Base-by-base conservation (phyloP, 2,329 filamentous ascomycete genomes). In the Fonsecaea erecta region DNA sequence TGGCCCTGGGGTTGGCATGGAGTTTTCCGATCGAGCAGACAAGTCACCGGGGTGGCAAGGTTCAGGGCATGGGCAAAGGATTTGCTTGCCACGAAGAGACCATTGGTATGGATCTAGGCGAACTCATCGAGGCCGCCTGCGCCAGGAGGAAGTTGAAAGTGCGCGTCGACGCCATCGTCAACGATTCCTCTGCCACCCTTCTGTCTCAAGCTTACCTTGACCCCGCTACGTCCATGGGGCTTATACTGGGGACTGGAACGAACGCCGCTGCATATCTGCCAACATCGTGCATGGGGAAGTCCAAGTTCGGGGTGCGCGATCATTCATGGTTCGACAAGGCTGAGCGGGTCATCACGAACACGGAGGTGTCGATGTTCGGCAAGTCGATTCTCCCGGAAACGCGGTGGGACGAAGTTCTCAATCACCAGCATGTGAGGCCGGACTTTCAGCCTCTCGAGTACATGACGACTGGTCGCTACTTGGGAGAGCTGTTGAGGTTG, bases 21-120 rank as follows among this genome's bases (percentile, higher is more conserved):
- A 88, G 86, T 2, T 89, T 89, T 74, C 87, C 87, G 0, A 82
- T 89, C 61, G 84, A 88, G 75, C 86, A 88, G 76, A 89, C 86
- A 4, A 88, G 85, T 12, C 80, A 82, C 62, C 80, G 82, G 60
- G 84, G 80, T 53, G 87, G 85, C 6, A 82, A 81, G 52, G 76
- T 89, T 21, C 79, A 87, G 59, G 80, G 81, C 16, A 89, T 89
- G 87, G 87, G 87, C 66, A 89, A 89, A 74, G 86, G 86, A 0
- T 89, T 89, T 72, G 77, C 79, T 60, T 87, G 85, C 52, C 86
- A 84, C 16, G 80, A 86, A 66, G 85, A 83, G 28, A 82, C 86
- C 2, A 77, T 86, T 43, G 86, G 86, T 32, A 79, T 85, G 69
- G 86, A 89, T 73, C 76, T 89, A 37, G 84, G 83, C 57, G 81